These are phyloP conservation scores for Aspergillus pseudonomiae DNA, from an alignment of 2,329 filamentous ascomycete species.

Conservation along the genomic window DNA sequence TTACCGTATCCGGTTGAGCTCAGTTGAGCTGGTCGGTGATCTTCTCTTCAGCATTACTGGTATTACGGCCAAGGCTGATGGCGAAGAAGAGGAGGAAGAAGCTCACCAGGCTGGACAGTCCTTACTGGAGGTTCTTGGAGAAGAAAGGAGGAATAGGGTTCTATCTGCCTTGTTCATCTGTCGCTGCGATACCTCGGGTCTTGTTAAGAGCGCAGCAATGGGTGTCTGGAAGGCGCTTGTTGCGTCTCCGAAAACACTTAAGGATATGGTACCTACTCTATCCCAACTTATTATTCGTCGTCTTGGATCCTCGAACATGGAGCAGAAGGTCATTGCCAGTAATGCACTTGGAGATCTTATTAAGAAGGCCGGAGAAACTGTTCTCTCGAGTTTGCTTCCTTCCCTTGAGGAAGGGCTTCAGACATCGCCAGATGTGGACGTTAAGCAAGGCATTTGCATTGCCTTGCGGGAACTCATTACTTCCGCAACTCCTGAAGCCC, in stretches of 20 bases:
- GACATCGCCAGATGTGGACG: slow-evolving; percentile 84
- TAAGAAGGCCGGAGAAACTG: slow-evolving; percentile 91
- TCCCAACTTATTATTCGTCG: slow-evolving; percentile 93
- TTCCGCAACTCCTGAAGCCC: slow-evolving; percentile 81
- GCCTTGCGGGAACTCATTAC: slow-evolving; percentile 91
- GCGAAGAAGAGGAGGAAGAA: slow-evolving; percentile 75
- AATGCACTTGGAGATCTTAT: slow-evolving; percentile 97
- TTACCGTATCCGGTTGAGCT: slow-evolving; percentile 96
- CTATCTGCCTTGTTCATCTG: slow-evolving; percentile 97
- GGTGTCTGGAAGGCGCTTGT: slow-evolving; percentile 97
- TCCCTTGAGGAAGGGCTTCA: slow-evolving; percentile 91
- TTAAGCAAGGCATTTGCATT: slow-evolving; percentile 96
- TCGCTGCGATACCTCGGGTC: slow-evolving; percentile 90
- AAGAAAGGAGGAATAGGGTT: slow-evolving; percentile 96
- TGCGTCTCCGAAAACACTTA: slow-evolving; percentile 85
- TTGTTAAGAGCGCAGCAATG: slow-evolving; percentile 87
- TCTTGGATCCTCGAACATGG: slow-evolving; percentile 93
- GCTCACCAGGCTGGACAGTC: slow-evolving; percentile 87
- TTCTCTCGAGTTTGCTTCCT: slow-evolving; percentile 82
- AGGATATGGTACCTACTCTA: slow-evolving; percentile 92
- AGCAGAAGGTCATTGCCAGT: slow-evolving; percentile 97
- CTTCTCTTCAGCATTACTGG: slow-evolving; percentile 96
- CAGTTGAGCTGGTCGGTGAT: slow-evolving; percentile 95
- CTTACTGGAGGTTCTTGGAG: slow-evolving; percentile 89
- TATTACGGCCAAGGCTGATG: slow-evolving; percentile 78